A percentile compares a stretch with the other conserved stretches of the same genome.
Evolutionary conservation across 2,329 filamentous ascomycete genomes (phyloP).

Genomic region (Mycocentrospora acerina): DNA sequence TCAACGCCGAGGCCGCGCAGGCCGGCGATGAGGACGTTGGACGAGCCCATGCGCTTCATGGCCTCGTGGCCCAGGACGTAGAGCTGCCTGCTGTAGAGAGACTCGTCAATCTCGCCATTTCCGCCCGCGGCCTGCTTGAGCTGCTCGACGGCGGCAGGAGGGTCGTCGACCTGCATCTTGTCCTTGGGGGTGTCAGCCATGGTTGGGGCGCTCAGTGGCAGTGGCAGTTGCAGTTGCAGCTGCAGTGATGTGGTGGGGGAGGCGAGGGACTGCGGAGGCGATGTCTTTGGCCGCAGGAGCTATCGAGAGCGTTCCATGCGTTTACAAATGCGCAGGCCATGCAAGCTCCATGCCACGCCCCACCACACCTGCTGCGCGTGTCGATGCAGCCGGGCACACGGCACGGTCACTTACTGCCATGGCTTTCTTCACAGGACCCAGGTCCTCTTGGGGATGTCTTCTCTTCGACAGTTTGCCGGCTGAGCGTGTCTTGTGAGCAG

Average conservation of each 20-base stretch:
- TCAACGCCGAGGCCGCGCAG: conserved; percentile 94
- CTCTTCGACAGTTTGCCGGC: conserved; percentile 48
- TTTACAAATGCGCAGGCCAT: conserved; percentile 35
- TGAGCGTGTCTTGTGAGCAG: conserved; percentile 25
- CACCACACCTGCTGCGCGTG: conserved; percentile 7
- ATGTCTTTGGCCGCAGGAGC: conserved; percentile 9
- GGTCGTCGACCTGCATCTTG: conserved; percentile 65
- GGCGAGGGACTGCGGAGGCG: background rate
- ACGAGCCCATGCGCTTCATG: conserved; percentile 99
- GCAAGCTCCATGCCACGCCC: conserved; percentile 16
- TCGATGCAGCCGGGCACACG: conserved; percentile 3
- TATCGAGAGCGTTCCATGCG: conserved; percentile 8
- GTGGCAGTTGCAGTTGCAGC: too few relatives aligned
- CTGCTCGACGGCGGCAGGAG: conserved; percentile 59
- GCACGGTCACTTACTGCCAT: conserved; percentile 47
- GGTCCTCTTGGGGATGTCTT: conserved; percentile 41
- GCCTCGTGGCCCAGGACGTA: conserved; percentile 76
- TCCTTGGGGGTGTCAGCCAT: conserved; percentile 43
- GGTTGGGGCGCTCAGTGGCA: background rate
- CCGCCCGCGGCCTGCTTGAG: conserved; percentile 51
- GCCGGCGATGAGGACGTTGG: conserved; percentile 88
- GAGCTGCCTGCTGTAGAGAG: conserved; percentile 67
- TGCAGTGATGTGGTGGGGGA: background rate
- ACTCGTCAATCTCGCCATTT: conserved; percentile 67
- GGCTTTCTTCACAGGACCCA: conserved; percentile 42